Base-by-base conservation (phyloP, 2,329 filamentous ascomycete genomes). In the Exophiala aquamarina region DNA sequence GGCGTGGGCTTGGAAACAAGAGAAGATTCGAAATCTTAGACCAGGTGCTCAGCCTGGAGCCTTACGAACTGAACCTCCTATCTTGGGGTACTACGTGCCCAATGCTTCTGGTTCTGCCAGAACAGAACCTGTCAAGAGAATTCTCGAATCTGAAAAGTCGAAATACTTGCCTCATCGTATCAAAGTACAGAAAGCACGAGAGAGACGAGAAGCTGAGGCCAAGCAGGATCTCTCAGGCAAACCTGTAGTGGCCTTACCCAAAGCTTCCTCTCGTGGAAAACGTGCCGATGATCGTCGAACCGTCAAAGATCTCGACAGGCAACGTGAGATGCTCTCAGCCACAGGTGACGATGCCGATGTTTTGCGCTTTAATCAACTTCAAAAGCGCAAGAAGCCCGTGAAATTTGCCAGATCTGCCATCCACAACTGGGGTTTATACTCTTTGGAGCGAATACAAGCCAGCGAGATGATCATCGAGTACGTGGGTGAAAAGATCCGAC, bases 381-480 rank as follows among this genome's bases (percentile, higher is more conserved):
- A 97, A 79, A 98, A 97, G 73, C 87, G 93, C 52, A 98, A 97
- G 82, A 98, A 98, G 76, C 91, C 92, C 1, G 93, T 98, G 66
- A 93, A 94, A 66, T 98, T 98, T 70, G 93, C 92, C 47, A 83
- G 93, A 35, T 98, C 93, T 42, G 93, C 93, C 36, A 98, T 98
- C 61, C 93, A 98, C 71, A 97, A 96, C 62, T 98, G 93, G 93
- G 93, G 93, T 20, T 73, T 98, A 20, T 98, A 98, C 64, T 91
- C 93, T 3, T 92, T 96, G 77, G 93, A 98, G 70, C 93, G 95
- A 64, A 98, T 98, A 55, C 82, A 87, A 50, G 90, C 92, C 66
- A 94, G 95, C 67, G 93, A 98, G 70, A 96, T 98, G 90, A 98
- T 98, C 66, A 98, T 98, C 63, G 93, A 98, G 71, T 98, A 98